Conservation (phyloP, 192 early-diverging fungal species). For the Kappamyces sp. region DNA sequence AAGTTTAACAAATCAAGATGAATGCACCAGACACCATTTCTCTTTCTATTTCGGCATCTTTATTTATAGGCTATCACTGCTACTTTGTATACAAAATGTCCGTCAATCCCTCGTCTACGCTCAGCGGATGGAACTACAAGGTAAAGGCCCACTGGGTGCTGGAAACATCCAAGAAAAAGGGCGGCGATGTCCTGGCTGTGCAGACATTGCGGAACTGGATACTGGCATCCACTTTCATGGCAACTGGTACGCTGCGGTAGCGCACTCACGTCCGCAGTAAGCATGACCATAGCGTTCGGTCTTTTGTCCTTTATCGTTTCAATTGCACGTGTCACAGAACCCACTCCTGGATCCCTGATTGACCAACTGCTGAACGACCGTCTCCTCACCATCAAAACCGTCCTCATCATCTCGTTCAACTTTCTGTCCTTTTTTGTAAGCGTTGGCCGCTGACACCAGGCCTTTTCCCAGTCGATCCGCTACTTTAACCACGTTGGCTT, state of each 20-base stretch:
- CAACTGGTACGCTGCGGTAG: background rate
- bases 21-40: no score
- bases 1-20: no score
- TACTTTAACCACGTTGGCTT: constrained; percentile 3
- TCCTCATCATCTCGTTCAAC: constrained; percentile 6
- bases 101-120: no score
- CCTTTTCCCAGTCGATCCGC: background rate
- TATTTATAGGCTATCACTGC: no score
- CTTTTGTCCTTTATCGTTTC: constrained; percentile 13
- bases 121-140: no score
- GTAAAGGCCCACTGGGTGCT: background rate
- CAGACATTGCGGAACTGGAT: constrained; percentile 19
- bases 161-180: background rate
- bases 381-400: background rate
- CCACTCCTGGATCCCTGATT: background rate
- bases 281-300: constrained; percentile 1
- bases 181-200: constrained; percentile 10
- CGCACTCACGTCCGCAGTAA: no score
- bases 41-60: no score
- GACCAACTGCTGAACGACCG: background rate
- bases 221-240: constrained; percentile 9
- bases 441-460: no score
- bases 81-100: no score
- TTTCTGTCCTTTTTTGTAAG: background rate
- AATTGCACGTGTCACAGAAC: background rate